Evolutionary conservation across 441 rosid species (phyloP).

Genomic region (Gossypium laxum): DNA sequence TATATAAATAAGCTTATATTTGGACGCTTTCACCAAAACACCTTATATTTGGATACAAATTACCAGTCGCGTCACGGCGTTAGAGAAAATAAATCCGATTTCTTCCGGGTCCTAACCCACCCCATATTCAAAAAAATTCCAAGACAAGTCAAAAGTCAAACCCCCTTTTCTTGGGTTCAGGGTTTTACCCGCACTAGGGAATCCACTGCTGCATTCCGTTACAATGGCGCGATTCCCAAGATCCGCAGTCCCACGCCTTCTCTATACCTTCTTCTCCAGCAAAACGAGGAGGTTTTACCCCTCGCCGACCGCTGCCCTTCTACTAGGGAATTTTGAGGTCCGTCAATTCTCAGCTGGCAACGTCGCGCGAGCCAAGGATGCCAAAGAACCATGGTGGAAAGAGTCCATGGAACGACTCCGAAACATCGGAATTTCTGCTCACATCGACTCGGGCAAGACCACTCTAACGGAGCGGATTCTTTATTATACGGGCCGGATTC

Average conservation of each 20-base stretch:
- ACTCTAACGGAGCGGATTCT: conserved; percentile 82
- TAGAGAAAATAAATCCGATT: not conserved
- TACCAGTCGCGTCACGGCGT: not conserved
- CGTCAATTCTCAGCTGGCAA: conserved; percentile 65
- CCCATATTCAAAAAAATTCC: not conserved
- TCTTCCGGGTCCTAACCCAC: not conserved
- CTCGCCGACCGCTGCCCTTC: conserved; percentile 46
- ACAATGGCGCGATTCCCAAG: conserved; percentile 52
- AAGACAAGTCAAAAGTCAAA: not conserved
- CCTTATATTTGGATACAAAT: not conserved
- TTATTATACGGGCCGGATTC: conserved; percentile 81
- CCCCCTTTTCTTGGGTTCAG: conserved; percentile 14
- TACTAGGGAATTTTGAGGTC: conserved; percentile 38
- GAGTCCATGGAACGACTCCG: conserved; percentile 71
- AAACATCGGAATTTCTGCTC: conserved; percentile 91
- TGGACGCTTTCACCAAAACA: not conserved
- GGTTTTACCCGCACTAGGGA: conserved; percentile 18
- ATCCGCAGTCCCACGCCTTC: conserved; percentile 46
- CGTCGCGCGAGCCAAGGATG: conserved; percentile 63
- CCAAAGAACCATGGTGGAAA: conserved; percentile 87
- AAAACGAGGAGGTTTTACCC: conserved; percentile 22
- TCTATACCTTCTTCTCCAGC: conserved; percentile 31
- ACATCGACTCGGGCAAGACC: conserved; percentile 96
- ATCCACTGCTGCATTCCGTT: not conserved
- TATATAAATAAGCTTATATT: no score